Percentiles rank a stretch among this genome's conserved stretches.
phyloP scores from a whole-genome alignment of 768 basidiomycete species.

The Mycena rebaudengoi region DNA sequence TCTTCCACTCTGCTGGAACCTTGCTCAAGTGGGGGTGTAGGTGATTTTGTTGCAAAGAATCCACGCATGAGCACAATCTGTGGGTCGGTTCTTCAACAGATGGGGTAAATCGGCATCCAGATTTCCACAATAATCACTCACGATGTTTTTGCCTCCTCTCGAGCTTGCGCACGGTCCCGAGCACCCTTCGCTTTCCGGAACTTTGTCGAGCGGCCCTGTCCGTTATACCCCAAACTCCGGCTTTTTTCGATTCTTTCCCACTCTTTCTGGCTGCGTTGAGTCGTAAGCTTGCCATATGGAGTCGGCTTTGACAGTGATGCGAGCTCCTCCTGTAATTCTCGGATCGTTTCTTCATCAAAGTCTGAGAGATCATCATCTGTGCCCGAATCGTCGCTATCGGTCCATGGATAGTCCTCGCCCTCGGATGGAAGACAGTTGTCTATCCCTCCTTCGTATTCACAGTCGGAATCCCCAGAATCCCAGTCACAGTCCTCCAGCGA shows the following conservation, averaged over 20 bases:
- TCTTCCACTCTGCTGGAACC: too few relatives aligned
- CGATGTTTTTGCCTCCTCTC: not conserved
- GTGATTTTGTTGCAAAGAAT: not conserved
- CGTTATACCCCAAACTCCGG: not conserved
- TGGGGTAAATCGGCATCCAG: not conserved
- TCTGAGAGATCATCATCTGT: not conserved
- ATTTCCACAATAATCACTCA: not conserved
- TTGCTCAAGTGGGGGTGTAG: not conserved
- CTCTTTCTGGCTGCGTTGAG: not conserved
- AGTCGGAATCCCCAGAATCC: not conserved
- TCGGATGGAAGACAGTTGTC: not conserved
- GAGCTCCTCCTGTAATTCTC: not conserved
- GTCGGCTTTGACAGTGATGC: not conserved
- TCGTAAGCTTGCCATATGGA: not conserved
- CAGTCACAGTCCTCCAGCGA: too few relatives aligned
- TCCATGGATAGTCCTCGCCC: not conserved
- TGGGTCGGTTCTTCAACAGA: not conserved
- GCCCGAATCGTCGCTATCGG: not conserved
- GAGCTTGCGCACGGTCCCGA: too few relatives aligned
- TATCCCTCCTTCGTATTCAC: not conserved
- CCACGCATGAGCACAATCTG: not conserved
- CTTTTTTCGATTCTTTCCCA: not conserved
- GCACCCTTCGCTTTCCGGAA: too few relatives aligned
- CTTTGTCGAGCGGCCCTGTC: too few relatives aligned
- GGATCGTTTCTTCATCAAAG: slow-evolving; percentile 1